Base-by-base conservation (phyloP, 225 moss, liverwort and hornwort genomes). In the Pseudisothecium myosuroides region DNA sequence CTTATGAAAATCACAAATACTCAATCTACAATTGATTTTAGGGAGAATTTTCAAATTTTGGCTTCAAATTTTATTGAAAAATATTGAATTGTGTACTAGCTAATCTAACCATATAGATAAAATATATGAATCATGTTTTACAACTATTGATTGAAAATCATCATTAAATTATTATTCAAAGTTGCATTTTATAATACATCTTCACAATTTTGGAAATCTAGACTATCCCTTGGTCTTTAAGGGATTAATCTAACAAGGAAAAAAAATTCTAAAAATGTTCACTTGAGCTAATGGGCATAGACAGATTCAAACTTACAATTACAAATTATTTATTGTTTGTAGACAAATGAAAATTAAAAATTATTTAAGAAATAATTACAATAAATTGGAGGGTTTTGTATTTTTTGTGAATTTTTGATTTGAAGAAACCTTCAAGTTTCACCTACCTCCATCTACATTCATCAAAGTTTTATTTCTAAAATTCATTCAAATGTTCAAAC, bases 261-360 rank as follows among this genome's bases (percentile, higher is more conserved):
- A 7, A 21, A 34, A 34, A 13, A 20, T 20, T 20, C 19, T 76
- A 1, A 49, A 18, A 18, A 1, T 0, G 0, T 12, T 43, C 15
- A 75, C 5, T 31, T 49, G 12, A 76, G 21, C 32, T 12, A 7
- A 32, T 32, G 20, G 32, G 0, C 13, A 50, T 7, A 20, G 12
- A 76, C 21, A 21, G 34, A 52, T 0, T 21, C 52, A 76, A 76
- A 36, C 1, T 36, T 52, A 52, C 3, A 52, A 54, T 34, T 76
- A 8, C 1, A 7, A 0, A 54, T 52, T 54, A 2, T 36, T 36
- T 14, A 14, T 36, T 1, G 13, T 23, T 22, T 36, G 14, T 22
- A 14, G 14, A 23, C 3, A 52, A 34, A 76, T 76, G 3, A 22
- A 31, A 34, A 14, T 36, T 14, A 18, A 2, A 34, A 52, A 34